Evolutionary conservation across 768 basidiomycete genomes (phyloP).

Genomic region (Lentinula guzmanii): DNA sequence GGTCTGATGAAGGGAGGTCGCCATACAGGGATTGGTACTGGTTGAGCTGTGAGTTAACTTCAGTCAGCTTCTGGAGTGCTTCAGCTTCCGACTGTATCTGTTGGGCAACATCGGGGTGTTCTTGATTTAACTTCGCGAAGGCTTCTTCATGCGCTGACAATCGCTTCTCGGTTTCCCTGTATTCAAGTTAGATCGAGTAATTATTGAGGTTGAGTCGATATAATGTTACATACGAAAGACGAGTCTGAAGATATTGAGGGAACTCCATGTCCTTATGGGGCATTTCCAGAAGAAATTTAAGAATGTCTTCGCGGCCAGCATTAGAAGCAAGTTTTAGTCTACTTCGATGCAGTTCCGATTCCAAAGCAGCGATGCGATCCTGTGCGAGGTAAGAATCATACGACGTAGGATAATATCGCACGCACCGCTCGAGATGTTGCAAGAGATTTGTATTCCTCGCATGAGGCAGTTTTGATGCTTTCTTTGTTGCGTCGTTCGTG

Average conservation of each 20-base stretch:
- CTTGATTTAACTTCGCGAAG: conserved; percentile 39
- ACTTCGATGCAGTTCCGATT: conserved; percentile 67
- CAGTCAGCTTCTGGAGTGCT: conserved; percentile 41
- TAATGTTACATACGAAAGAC: conserved; percentile 42
- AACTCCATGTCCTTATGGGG: conserved; percentile 46
- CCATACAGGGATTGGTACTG: conserved; percentile 65
- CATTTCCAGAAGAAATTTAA: conserved; percentile 61
- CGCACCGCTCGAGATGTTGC: conserved; percentile 55
- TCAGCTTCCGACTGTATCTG: conserved; percentile 46
- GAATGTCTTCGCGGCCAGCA: conserved; percentile 62
- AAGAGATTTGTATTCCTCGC: conserved; percentile 60
- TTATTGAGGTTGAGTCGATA: background rate
- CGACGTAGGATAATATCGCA: conserved; percentile 10
- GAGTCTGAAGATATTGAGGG: conserved; percentile 45
- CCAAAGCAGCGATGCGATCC: conserved; percentile 68
- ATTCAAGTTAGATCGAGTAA: conserved; percentile 9
- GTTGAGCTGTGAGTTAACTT: conserved; percentile 41
- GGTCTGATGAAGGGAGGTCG: conserved; percentile 36
- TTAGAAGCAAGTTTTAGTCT: conserved; percentile 75
- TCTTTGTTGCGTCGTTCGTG: conserved; percentile 67
- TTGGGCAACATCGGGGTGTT: conserved; percentile 47
- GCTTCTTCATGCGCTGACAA: conserved; percentile 46
- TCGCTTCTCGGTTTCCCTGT: conserved; percentile 49
- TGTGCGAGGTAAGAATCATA: conserved; percentile 16
- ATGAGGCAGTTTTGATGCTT: conserved; percentile 45